A percentile compares a stretch with the other conserved stretches of the same genome.
These are phyloP conservation scores for Hemisphaericaspora subhashii DNA, from an alignment of 1,139 yeast genomes.

Conservation along the genomic window DNA sequence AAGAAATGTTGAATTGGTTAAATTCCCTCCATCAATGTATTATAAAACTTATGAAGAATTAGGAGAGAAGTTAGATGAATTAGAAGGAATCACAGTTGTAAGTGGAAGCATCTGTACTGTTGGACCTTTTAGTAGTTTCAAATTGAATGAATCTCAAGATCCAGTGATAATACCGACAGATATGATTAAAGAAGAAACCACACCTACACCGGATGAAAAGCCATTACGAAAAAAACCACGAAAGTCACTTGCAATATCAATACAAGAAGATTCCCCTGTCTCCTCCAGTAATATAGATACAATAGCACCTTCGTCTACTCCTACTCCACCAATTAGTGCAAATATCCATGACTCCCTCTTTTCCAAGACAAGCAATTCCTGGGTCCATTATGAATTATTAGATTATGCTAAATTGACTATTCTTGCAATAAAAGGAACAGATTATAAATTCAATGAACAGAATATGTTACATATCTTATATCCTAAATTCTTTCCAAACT, in stretches of 20 bases:
- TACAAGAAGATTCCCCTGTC: neutral
- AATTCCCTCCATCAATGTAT: conserved; percentile 32
- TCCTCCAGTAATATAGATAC: neutral
- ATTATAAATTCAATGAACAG: conserved; percentile 40
- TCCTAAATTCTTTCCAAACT: conserved; percentile 48
- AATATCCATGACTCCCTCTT: conserved; percentile 15
- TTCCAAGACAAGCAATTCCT: conserved; percentile 26
- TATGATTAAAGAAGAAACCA: neutral
- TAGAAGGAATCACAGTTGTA: conserved; percentile 21
- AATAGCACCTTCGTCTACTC: neutral
- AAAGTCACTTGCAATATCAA: neutral
- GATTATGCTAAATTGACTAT: conserved; percentile 43
- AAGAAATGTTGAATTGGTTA: conserved; percentile 36
- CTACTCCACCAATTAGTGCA: neutral
- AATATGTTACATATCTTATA: conserved; percentile 48
- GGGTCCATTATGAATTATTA: conserved; percentile 38
- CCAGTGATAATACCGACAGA: neutral
- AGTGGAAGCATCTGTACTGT: conserved; percentile 12
- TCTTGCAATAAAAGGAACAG: conserved; percentile 43
- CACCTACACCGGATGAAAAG: neutral
- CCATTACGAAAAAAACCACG: neutral
- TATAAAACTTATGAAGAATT: conserved; percentile 36
- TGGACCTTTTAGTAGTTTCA: conserved; percentile 35
- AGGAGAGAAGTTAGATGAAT: conserved; percentile 23
- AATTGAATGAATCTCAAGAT: conserved; percentile 2